Evolutionary conservation across 2,329 filamentous ascomycete species (phyloP).

Genomic region (Zarea fungicola): DNA sequence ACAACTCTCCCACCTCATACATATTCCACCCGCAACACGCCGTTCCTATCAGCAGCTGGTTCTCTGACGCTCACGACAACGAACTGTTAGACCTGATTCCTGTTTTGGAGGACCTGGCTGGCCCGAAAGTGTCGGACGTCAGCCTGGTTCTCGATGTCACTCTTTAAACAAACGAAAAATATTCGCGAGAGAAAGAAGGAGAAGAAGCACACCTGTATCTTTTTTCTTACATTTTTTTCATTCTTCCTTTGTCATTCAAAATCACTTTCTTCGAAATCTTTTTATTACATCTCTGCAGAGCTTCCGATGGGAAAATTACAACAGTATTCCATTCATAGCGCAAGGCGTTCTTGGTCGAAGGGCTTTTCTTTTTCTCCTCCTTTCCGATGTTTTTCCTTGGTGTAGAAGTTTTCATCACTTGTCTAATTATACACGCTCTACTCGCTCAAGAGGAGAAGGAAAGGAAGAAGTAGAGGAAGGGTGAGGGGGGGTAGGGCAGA

Average conservation of each 20-base stretch:
- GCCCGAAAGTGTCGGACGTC: conserved; percentile 84
- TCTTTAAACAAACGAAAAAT: conserved; percentile 44
- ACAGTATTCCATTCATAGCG: conserved; percentile 43
- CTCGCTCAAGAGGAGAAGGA: not conserved
- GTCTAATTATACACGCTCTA: conserved; percentile 27
- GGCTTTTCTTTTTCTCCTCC: conserved; percentile 33
- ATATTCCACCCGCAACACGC: conserved; percentile 99
- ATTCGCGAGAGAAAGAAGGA: conserved; percentile 13
- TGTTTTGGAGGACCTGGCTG: conserved; percentile 93
- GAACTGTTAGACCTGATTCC: conserved; percentile 96
- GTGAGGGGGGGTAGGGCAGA: conserved; percentile 20
- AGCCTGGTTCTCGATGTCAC: conserved; percentile 94
- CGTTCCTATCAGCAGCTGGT: conserved; percentile 99
- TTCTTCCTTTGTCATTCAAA: conserved; percentile 24
- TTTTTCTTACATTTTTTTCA: conserved; percentile 23
- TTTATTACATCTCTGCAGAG: conserved; percentile 11
- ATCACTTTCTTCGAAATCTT: conserved; percentile 8
- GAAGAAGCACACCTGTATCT: conserved; percentile 11
- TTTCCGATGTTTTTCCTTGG: conserved; percentile 18
- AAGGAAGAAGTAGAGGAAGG: conserved; percentile 4
- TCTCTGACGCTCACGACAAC: conserved; percentile 98
- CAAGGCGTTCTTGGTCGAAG: conserved; percentile 47
- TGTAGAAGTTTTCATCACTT: conserved; percentile 17
- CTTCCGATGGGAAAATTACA: conserved; percentile 12
- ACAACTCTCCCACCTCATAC: conserved; percentile 98